Conservation (phyloP, 805 yeast species). For the Groenewaldozyma salmanticensis region DNA sequence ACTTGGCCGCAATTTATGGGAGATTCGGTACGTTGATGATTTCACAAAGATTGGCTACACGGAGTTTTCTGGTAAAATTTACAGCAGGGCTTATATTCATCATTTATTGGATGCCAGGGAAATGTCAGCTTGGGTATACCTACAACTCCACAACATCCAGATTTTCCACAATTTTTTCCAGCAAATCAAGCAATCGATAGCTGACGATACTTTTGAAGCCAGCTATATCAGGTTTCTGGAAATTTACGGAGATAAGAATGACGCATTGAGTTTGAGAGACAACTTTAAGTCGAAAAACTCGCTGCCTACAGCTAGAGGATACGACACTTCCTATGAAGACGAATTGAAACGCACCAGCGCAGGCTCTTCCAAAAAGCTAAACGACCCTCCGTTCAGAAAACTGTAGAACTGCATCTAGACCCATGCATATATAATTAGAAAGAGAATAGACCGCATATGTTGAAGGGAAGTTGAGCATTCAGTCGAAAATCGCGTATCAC, state of each 20-base stretch:
- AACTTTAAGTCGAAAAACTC: slow-evolving; percentile 7
- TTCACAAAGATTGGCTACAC: slow-evolving; percentile 21
- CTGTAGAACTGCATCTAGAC: slow-evolving; percentile 1
- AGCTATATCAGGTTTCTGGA: slow-evolving; percentile 13
- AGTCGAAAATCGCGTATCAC: too few species aligned
- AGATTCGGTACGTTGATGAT: slow-evolving; percentile 23
- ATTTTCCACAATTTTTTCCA: slow-evolving; percentile 23
- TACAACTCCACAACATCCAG: slow-evolving; percentile 31
- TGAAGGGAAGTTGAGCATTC: too few species aligned
- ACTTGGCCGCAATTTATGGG: slow-evolving; percentile 26
- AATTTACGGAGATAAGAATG: slow-evolving; percentile 16
- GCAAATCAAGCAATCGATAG: slow-evolving; percentile 25
- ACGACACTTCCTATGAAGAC: slow-evolving; percentile 11
- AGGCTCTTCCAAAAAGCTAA: slow-evolving; percentile 11
- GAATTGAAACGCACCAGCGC: slow-evolving; percentile 7
- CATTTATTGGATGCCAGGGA: slow-evolving; percentile 33
- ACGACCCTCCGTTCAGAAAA: slow-evolving; percentile 14
- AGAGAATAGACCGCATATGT: too few species aligned
- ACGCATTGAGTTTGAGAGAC: slow-evolving; percentile 9
- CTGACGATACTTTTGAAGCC: slow-evolving; percentile 22
- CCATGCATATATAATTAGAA: too few species aligned
- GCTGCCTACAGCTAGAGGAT: slow-evolving; percentile 17
- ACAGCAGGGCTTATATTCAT: slow-evolving; percentile 33
- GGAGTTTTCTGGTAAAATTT: slow-evolving; percentile 17
- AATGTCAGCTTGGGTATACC: slow-evolving; percentile 34